Evolutionary conservation across 768 basidiomycete genomes (phyloP).

Genomic region (Megacollybia marginata): DNA sequence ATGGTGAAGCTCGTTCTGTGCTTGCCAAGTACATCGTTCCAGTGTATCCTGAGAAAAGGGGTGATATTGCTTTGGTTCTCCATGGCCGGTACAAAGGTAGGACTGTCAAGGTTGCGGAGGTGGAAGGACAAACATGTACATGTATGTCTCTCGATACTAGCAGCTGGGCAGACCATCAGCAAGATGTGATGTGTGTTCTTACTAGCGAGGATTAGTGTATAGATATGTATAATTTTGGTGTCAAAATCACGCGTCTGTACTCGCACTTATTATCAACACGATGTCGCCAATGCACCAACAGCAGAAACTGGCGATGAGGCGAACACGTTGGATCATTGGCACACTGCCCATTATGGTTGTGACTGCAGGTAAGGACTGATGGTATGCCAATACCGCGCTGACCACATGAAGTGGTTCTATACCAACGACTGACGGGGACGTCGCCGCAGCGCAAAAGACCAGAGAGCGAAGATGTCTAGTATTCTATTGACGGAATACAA

Average conservation of each 20-base stretch:
- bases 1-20: conserved; percentile 25
- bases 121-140: conserved; percentile 15
- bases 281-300: background rate
- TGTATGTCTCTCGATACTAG: conserved; percentile 25
- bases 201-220: background rate
- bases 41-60: conserved; percentile 26
- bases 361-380: conserved; percentile 43
- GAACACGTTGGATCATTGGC: conserved; percentile 38
- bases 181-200: background rate
- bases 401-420: conserved; percentile 47
- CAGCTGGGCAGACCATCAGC: conserved; percentile 14
- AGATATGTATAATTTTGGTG: conserved; percentile 3
- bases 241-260: too few species aligned
- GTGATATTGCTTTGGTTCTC: conserved; percentile 44
- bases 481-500: too few species aligned
- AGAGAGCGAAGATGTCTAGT: too few species aligned
- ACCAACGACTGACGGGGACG: conserved; percentile 42
- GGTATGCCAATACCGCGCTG: too few species aligned
- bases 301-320: background rate
- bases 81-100: conserved; percentile 34
- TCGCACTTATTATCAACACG: too few species aligned
- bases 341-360: conserved; percentile 59
- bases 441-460: conserved; percentile 29
- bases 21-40: conserved; percentile 35
- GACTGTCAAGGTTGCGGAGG: conserved; percentile 37